Base-by-base conservation (phyloP, 371 early-diverging fungal genomes). In the Mortierella sp. region DNA sequence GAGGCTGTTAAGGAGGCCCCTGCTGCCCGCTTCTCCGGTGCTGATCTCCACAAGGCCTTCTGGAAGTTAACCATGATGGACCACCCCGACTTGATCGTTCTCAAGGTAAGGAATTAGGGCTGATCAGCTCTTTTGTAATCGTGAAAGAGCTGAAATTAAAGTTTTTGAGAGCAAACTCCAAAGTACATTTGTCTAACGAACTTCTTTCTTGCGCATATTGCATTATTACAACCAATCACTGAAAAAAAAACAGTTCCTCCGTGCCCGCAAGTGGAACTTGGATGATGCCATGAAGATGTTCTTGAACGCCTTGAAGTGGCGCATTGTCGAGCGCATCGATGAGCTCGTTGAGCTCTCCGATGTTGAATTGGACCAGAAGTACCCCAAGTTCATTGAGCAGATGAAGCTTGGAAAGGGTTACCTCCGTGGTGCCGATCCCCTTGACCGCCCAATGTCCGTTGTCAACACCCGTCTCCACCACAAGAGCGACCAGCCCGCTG, bases 231-330 rank as follows among this genome's bases (percentile, higher is more conserved):
- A 24, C 26, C 26, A n/a, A 24, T 26, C 55, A 55, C 45, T 39
- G 3, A 35, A 35, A 35, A 11, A 26, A 55, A 55, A n/a, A 35
- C 91, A 95, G 39, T 95, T 90, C 79, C 76, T 95, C 26, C 89
- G 94, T 68, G 95, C 95, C n/a, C 89, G 95, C 71, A 94, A 94
- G 78, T 95, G 93, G 92, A 89, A 92, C 71, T 83, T 91, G 49
- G 86, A 90, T 43, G 89, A 91, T 62, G 91, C 94, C 32, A 87
- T 90, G 64, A 84, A 85, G 40, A 94, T 94, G 94, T 73, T 92
- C 55, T 62, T 88, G 54, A 84, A 87, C 24, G 85, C 91, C 20
- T 78, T 95, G 47, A 85, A 90, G 65, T 95, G 95, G 94, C 85
- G 93, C 71, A 65, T 89, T 49, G 84, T 84, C 40, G 86, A 85